A percentile compares a stretch with the other conserved stretches of the same genome.
phyloP scores from a whole-genome alignment of 148 eudicot species.

The Rhododendron molle region DNA sequence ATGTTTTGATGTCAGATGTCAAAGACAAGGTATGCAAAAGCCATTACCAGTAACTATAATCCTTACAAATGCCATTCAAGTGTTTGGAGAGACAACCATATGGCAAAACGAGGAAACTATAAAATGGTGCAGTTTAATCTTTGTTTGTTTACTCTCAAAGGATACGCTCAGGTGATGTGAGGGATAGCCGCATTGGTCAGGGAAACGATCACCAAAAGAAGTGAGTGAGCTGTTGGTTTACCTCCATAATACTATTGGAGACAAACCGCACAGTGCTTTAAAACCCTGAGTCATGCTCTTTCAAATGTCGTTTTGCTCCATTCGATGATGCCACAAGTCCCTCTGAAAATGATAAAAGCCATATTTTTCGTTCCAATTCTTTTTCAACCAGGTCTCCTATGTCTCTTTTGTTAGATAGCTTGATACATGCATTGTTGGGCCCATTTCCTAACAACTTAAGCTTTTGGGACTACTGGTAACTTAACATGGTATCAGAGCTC shows the following conservation, averaged over 20 bases:
- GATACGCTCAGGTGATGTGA: not conserved
- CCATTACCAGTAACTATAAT: not conserved
- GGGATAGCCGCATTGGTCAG: not conserved
- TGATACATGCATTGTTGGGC: no score
- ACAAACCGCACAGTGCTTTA: not conserved
- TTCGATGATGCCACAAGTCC: not conserved
- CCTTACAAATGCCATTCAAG: not conserved
- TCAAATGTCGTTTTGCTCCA: not conserved
- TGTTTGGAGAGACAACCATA: not conserved
- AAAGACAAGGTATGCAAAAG: not conserved
- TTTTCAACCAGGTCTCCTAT: not conserved
- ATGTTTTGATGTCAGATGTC: not conserved
- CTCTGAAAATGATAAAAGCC: not conserved
- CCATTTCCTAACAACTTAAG: no score
- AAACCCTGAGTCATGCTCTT: not conserved
- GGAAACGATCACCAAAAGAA: not conserved
- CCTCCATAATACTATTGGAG: not conserved
- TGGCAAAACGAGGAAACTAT: not conserved
- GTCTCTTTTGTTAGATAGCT: not conserved
- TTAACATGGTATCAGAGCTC: no score
- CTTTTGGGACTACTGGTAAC: no score
- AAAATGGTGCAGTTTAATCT: not conserved
- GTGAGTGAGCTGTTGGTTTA: not conserved
- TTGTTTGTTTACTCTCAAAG: not conserved
- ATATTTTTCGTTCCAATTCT: not conserved